Percentiles rank a stretch among this genome's conserved stretches.
phyloP scores from a whole-genome alignment of 306 rosid species.

The Citrullus colocynthis region DNA sequence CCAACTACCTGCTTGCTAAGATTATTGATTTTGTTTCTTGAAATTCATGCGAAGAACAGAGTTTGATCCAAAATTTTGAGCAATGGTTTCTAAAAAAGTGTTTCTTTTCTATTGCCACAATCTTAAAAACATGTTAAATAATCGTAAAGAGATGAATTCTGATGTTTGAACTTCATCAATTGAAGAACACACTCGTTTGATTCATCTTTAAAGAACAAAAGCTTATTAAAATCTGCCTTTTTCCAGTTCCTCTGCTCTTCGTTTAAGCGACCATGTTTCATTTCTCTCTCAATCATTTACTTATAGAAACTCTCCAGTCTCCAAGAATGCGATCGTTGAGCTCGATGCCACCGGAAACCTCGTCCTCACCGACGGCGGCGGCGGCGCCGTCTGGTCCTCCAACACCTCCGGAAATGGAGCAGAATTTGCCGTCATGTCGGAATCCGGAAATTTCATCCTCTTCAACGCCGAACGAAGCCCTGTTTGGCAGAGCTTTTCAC shows the following conservation, averaged over 20 bases:
- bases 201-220: background rate
- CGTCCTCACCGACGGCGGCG: conserved; percentile 43
- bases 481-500: conserved; percentile 84
- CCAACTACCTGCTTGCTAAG: background rate
- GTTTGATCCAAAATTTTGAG: background rate
- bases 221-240: background rate
- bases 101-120: background rate
- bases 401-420: conserved; percentile 56
- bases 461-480: conserved; percentile 23
- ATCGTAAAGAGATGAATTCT: background rate
- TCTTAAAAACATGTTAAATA: background rate
- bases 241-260: background rate
- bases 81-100: background rate
- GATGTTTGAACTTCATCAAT: background rate
- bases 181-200: too few relatives aligned
- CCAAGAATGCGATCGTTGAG: conserved; percentile 61
- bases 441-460: conserved; percentile 78
- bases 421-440: conserved; percentile 42
- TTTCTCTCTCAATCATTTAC: conserved; percentile 37
- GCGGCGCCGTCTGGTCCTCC: conserved; percentile 47
- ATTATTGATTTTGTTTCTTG: background rate
- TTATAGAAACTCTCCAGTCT: conserved; percentile 57
- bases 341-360: conserved; percentile 69
- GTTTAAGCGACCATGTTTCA: background rate
- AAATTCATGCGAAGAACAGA: background rate